Evolutionary conservation across 257 asterid genomes (phyloP).

Genomic region (Nicotiana paniculata): DNA sequence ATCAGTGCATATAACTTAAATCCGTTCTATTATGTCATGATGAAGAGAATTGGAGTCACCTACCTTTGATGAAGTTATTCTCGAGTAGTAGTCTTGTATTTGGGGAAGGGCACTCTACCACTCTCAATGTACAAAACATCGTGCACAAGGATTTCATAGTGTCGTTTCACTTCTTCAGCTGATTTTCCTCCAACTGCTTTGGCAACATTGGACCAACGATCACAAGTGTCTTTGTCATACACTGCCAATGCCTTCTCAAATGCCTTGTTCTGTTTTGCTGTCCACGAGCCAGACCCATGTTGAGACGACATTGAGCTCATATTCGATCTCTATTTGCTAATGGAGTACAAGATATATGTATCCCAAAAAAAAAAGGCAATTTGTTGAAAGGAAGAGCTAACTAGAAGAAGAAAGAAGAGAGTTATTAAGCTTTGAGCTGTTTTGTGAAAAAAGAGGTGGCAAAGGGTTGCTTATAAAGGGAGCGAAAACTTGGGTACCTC

Average conservation of each 20-base stretch:
- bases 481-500: neutral
- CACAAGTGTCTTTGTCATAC: conserved; percentile 63
- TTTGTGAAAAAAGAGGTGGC: conserved; percentile 17
- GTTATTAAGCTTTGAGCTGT: neutral
- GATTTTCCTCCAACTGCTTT: conserved; percentile 61
- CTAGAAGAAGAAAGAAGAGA: neutral
- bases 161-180: conserved; percentile 58
- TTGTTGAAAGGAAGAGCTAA: neutral
- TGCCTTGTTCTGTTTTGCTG: conserved; percentile 60
- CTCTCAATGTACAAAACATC: conserved; percentile 53
- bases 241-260: conserved; percentile 69
- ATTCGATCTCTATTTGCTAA: conserved; percentile 8
- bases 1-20: neutral
- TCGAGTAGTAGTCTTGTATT: conserved; percentile 34
- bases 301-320: conserved; percentile 26
- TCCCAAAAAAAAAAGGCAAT: neutral
- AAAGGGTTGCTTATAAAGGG: neutral
- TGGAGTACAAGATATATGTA: neutral
- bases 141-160: conserved; percentile 50
- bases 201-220: conserved; percentile 78
- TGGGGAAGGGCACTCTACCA: conserved; percentile 62
- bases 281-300: conserved; percentile 39
- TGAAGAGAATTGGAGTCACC: neutral
- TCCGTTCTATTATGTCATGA: neutral
- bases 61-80: neutral